Evolutionary conservation across 1,139 yeast genomes (phyloP).

Genomic region (Debaryomyces coudertii): DNA sequence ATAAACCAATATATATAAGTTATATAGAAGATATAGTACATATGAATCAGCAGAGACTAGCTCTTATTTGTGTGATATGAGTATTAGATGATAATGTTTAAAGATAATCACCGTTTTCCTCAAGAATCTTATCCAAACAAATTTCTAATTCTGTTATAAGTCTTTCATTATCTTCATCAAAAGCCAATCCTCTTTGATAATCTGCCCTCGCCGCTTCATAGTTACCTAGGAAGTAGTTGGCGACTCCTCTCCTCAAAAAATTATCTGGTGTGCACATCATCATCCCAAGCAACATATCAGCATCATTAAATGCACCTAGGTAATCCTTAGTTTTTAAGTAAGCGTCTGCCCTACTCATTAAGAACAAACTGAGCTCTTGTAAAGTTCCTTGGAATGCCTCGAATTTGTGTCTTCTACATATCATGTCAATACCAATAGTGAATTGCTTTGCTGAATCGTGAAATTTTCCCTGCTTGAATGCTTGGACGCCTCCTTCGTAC

Average conservation of each 20-base stretch:
- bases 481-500: constrained; percentile 70
- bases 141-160: constrained; percentile 45
- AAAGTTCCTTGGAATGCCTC: constrained; percentile 81
- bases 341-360: constrained; percentile 85
- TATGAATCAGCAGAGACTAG: background rate
- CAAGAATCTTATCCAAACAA: constrained; percentile 49
- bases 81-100: constrained; percentile 14
- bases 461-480: constrained; percentile 63
- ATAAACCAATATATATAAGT: constrained; percentile 1
- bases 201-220: constrained; percentile 73
- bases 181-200: constrained; percentile 75
- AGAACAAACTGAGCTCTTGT: constrained; percentile 72
- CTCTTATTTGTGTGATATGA: background rate
- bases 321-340: constrained; percentile 65
- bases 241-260: constrained; percentile 80
- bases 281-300: constrained; percentile 68
- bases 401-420: constrained; percentile 79
- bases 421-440: constrained; percentile 79
- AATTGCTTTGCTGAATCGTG: constrained; percentile 76
- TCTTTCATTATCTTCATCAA: constrained; percentile 56
- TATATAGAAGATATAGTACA: constrained; percentile 7
- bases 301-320: constrained; percentile 78
- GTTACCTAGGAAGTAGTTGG: constrained; percentile 69
- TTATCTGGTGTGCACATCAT: constrained; percentile 76
- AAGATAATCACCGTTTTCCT: constrained; percentile 54